Evolutionary conservation across 2,329 filamentous ascomycete genomes (phyloP).

Genomic region (Colletotrichum viniferum): DNA sequence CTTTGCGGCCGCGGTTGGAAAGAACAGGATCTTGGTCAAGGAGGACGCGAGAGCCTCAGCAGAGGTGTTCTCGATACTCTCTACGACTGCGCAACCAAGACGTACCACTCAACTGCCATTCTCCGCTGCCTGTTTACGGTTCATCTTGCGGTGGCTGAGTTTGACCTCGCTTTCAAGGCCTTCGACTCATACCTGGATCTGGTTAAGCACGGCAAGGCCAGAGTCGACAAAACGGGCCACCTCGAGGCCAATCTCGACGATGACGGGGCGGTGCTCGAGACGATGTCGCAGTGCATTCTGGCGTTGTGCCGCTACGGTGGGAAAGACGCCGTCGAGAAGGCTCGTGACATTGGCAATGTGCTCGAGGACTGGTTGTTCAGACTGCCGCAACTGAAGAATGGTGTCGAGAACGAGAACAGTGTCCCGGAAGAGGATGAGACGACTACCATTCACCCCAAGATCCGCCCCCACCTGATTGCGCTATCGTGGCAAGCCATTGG

Average conservation of each 20-base stretch:
- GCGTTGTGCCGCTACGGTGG: slow-evolving; percentile 84
- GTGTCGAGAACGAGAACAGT: slow-evolving; percentile 31
- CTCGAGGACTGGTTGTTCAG: slow-evolving; percentile 79
- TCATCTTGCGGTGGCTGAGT: slow-evolving; percentile 87
- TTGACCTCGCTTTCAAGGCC: slow-evolving; percentile 87
- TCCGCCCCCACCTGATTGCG: slow-evolving; percentile 68
- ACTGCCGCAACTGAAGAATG: slow-evolving; percentile 40
- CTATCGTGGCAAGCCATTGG: slow-evolving; percentile 85
- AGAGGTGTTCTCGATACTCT: slow-evolving; percentile 83
- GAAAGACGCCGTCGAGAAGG: slow-evolving; percentile 76
- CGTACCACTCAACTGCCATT: slow-evolving; percentile 92
- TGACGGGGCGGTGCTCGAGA: slow-evolving; percentile 77
- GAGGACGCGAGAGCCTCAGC: slow-evolving; percentile 77
- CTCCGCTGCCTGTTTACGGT: slow-evolving; percentile 86
- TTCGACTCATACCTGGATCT: slow-evolving; percentile 93
- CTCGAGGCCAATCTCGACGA: slow-evolving; percentile 75
- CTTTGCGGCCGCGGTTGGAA: slow-evolving; percentile 81
- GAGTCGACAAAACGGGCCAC: slow-evolving; percentile 79
- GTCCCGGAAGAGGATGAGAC: slow-evolving; percentile 36
- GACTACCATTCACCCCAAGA: slow-evolving; percentile 39
- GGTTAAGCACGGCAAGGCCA: slow-evolving; percentile 81
- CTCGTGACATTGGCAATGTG: slow-evolving; percentile 70
- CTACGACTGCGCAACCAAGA: slow-evolving; percentile 89
- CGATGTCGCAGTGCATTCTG: slow-evolving; percentile 79
- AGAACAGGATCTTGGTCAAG: slow-evolving; percentile 80